phyloP scores from a whole-genome alignment of 306 rosid species.

The Sindora glabra region DNA sequence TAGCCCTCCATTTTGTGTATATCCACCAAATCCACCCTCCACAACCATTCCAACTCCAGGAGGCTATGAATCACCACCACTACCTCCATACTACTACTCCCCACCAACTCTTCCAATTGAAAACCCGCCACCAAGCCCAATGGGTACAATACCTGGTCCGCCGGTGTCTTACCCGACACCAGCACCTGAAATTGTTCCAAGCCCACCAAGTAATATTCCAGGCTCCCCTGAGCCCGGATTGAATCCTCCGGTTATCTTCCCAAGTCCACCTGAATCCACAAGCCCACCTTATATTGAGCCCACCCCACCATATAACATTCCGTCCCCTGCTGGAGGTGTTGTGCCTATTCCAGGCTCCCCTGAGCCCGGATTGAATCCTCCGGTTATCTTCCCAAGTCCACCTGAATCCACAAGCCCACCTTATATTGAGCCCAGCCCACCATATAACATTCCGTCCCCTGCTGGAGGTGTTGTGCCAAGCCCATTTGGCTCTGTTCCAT shows the following conservation, averaged over 20 bases:
- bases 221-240: slow-evolving; percentile 28
- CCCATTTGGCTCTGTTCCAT: too few species aligned
- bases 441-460: slow-evolving; percentile 41
- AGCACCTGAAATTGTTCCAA: too few species aligned
- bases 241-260: too few species aligned
- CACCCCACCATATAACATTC: too few species aligned
- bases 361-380: slow-evolving; percentile 21
- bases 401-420: slow-evolving; percentile 38
- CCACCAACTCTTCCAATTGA: slow-evolving; percentile 50
- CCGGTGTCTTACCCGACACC: slow-evolving; percentile 36
- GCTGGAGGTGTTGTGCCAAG: slow-evolving; percentile 24
- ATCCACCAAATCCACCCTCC: slow-evolving; percentile 52
- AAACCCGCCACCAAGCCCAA: slow-evolving; percentile 48
- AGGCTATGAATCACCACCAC: slow-evolving; percentile 27
- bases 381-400: slow-evolving; percentile 27
- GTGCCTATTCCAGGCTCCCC: slow-evolving; percentile 47
- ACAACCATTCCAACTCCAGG: slow-evolving; percentile 40
- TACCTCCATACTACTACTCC: slow-evolving; percentile 23
- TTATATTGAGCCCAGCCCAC: slow-evolving; percentile 41
- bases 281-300: slow-evolving; percentile 47
- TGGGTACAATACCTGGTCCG: background rate
- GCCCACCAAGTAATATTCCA: slow-evolving; percentile 31
- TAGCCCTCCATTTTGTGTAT: slow-evolving; percentile 51
- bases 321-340: too few species aligned
- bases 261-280: slow-evolving; percentile 24